Conservation (phyloP, 1,284 basidiomycete genomes). For the Malassezia furfur region DNA sequence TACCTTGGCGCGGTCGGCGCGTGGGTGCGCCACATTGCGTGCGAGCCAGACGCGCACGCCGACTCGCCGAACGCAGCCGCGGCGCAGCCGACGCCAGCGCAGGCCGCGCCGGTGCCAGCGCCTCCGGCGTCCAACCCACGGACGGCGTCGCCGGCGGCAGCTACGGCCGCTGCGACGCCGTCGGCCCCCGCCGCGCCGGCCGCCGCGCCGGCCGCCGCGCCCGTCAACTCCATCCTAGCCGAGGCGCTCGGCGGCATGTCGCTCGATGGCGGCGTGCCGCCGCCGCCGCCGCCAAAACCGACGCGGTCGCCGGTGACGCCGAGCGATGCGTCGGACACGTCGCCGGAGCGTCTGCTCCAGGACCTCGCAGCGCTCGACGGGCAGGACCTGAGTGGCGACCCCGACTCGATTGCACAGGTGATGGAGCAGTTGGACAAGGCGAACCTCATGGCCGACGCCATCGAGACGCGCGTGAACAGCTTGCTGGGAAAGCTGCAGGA, state of each 20-base stretch:
- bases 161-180: neutral
- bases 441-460: slow-evolving; percentile 21
- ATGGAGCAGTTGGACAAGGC: slow-evolving; percentile 21
- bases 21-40: slow-evolving; percentile 39
- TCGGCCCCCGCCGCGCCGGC: neutral
- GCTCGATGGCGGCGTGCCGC: neutral
- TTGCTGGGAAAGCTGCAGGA: slow-evolving; percentile 21
- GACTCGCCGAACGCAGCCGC: neutral
- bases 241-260: slow-evolving; percentile 19
- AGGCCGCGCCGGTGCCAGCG: neutral
- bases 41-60: neutral
- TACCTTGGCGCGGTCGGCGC: slow-evolving; percentile 67
- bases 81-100: neutral
- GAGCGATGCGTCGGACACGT: neutral
- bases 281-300: neutral
- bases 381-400: slow-evolving; percentile 12
- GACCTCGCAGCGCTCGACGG: slow-evolving; percentile 1
- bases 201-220: neutral
- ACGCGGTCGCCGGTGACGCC: neutral
- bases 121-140: neutral
- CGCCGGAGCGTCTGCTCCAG: slow-evolving; percentile 1
- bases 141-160: neutral
- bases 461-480: slow-evolving; percentile 24
- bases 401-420: slow-evolving; percentile 18
- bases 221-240: slow-evolving; percentile 17